These are phyloP conservation scores for Ascochyta koolunga DNA, from an alignment of 2,329 filamentous ascomycete species.

Conservation along the genomic window DNA sequence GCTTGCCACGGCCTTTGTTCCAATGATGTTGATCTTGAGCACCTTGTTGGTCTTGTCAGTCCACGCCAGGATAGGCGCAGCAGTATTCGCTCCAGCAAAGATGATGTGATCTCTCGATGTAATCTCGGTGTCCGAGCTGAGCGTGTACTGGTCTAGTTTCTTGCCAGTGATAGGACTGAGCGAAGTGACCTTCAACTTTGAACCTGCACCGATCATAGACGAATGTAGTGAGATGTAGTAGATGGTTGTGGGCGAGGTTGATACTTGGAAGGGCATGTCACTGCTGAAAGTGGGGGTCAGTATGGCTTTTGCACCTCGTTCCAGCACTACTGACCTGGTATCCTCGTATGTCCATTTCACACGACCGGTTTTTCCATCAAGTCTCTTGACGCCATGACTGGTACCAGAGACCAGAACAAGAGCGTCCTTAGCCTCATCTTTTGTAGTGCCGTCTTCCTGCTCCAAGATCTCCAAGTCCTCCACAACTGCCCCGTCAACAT, in stretches of 20 bases:
- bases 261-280: constrained; percentile 77
- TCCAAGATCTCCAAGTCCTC: constrained; percentile 80
- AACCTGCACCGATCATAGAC: constrained; percentile 64
- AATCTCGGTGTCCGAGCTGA: constrained; percentile 78
- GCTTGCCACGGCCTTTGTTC: constrained; percentile 52
- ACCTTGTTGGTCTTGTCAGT: constrained; percentile 66
- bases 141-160: constrained; percentile 71
- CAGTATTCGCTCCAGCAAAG: constrained; percentile 77
- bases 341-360: constrained; percentile 81
- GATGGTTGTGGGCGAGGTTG: constrained; percentile 69
- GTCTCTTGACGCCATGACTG: constrained; percentile 67
- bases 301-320: not conserved
- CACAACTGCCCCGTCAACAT: constrained; percentile 62
- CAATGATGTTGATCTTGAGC: constrained; percentile 74
- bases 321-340: constrained; percentile 51
- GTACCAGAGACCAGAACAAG: constrained; percentile 69
- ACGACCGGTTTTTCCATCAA: constrained; percentile 74
- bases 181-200: constrained; percentile 76
- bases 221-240: constrained; percentile 78
- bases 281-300: constrained; percentile 54
- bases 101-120: constrained; percentile 68
- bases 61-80: constrained; percentile 77
- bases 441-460: constrained; percentile 63
- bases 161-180: constrained; percentile 76
- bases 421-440: constrained; percentile 66